phyloP scores from a whole-genome alignment of 2,329 filamentous ascomycete genomes.

The Chrysoporthe deuterocubensis region DNA sequence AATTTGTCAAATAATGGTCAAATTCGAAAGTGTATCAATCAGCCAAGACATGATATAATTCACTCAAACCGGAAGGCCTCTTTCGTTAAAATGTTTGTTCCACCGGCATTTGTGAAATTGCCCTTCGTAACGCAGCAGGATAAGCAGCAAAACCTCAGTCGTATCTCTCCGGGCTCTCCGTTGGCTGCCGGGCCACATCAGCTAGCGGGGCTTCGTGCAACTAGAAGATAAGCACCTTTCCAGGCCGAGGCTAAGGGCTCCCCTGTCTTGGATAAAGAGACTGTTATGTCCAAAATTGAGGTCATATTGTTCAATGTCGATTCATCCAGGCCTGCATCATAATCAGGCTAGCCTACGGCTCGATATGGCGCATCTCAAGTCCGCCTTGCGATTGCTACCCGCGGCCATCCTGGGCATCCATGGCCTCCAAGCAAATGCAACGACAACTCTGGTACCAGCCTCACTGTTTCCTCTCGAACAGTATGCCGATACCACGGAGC shows the following conservation, averaged over 20 bases:
- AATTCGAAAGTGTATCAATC: too few species aligned
- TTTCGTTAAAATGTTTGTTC: not conserved
- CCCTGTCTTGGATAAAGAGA: not conserved
- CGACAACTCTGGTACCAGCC: conserved; percentile 31
- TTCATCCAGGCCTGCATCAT: not conserved
- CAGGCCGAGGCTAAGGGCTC: not conserved
- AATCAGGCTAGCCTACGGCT: too few species aligned
- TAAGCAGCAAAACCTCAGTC: not conserved
- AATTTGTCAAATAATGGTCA: too few species aligned
- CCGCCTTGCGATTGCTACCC: not conserved
- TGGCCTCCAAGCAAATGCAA: not conserved
- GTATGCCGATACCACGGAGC: conserved; percentile 41
- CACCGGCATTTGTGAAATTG: not conserved
- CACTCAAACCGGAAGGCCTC: not conserved
- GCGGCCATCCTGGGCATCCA: not conserved
- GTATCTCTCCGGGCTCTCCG: not conserved
- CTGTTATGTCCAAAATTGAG: not conserved
- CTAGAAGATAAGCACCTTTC: not conserved
- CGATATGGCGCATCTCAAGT: not conserved
- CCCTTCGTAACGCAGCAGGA: not conserved
- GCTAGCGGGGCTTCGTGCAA: not conserved
- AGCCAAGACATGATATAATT: too few species aligned
- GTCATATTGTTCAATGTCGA: not conserved
- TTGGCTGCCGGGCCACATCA: not conserved
- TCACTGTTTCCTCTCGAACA: conserved; percentile 42